phyloP scores from a whole-genome alignment of 2,329 filamentous ascomycete genomes.

The Hypoxylon sp. region DNA sequence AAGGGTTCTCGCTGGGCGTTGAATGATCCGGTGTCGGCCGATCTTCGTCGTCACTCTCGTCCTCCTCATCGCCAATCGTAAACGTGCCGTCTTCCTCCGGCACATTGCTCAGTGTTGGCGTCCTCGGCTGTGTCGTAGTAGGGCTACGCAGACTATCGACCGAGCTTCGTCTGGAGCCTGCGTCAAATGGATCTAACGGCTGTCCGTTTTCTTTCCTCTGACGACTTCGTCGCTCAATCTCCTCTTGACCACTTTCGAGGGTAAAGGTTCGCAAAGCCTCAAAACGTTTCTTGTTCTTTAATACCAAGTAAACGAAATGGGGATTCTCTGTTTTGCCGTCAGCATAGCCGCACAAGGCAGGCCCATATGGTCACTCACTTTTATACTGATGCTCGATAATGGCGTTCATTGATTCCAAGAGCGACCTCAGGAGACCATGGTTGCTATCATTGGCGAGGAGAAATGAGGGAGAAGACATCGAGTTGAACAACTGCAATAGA shows the following conservation, averaged over 20 bases:
- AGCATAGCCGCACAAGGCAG: slow-evolving; percentile 18
- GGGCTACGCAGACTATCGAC: slow-evolving; percentile 74
- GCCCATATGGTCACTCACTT: slow-evolving; percentile 58
- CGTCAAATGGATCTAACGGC: slow-evolving; percentile 59
- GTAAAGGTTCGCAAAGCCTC: slow-evolving; percentile 88
- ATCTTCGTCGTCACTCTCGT: slow-evolving; percentile 60
- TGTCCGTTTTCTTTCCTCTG: slow-evolving; percentile 69
- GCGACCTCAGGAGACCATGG: slow-evolving; percentile 77
- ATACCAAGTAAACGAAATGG: slow-evolving; percentile 78
- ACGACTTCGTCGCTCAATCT: slow-evolving; percentile 82
- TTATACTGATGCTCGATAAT: slow-evolving; percentile 88
- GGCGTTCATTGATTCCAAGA: slow-evolving; percentile 88
- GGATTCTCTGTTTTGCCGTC: slow-evolving; percentile 69
- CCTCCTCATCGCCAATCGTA: slow-evolving; percentile 87
- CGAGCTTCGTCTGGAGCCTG: slow-evolving; percentile 65
- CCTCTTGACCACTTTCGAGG: slow-evolving; percentile 88
- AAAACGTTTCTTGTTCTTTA: slow-evolving; percentile 83
- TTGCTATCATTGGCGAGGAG: slow-evolving; percentile 92
- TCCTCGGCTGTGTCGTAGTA: slow-evolving; percentile 59
- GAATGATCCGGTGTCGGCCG: slow-evolving; percentile 67
- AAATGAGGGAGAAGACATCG: slow-evolving; percentile 93
- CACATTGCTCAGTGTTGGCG: slow-evolving; percentile 69
- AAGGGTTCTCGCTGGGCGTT: slow-evolving; percentile 69
- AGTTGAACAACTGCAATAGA: slow-evolving; percentile 85
- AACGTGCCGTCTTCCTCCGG: slow-evolving; percentile 84